Conservation (phyloP, 2,329 filamentous ascomycete species). For the Claviceps fusiformis region DNA sequence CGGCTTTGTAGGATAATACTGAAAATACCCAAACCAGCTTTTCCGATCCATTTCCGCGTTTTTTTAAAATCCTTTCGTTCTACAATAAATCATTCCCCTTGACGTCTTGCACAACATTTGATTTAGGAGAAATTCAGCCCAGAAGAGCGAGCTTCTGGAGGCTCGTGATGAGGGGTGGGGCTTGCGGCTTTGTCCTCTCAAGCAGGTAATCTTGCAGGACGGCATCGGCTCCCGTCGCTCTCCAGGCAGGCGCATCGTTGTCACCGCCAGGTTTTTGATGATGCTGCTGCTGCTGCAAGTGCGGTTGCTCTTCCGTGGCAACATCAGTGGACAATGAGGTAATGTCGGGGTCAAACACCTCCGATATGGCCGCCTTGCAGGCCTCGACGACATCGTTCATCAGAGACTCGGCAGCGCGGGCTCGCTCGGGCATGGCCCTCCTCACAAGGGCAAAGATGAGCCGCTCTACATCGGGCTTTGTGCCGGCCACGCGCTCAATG, state of each 20-base stretch:
- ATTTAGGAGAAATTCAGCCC: conserved; percentile 17
- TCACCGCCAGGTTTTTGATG: conserved; percentile 9
- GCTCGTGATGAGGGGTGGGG: conserved; percentile 33
- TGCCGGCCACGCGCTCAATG: conserved; percentile 65
- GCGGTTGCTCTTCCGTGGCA: background rate
- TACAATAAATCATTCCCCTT: too few relatives aligned
- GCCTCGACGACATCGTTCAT: conserved; percentile 61
- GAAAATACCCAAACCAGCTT: too few relatives aligned
- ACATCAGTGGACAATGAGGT: conserved; percentile 7
- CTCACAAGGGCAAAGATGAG: conserved; percentile 67
- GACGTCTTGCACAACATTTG: too few relatives aligned
- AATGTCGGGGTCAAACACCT: conserved; percentile 43
- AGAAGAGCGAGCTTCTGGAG: conserved; percentile 38
- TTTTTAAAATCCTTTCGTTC: too few relatives aligned
- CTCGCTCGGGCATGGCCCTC: conserved; percentile 77
- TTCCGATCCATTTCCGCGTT: too few relatives aligned
- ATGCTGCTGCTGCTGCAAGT: conserved; percentile 1
- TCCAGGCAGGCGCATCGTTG: conserved; percentile 12
- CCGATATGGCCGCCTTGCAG: conserved; percentile 51
- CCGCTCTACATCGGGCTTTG: conserved; percentile 56
- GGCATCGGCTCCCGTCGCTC: conserved; percentile 34
- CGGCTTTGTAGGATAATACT: too few relatives aligned
- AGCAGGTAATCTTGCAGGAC: conserved; percentile 38
- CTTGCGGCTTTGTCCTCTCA: conserved; percentile 29
- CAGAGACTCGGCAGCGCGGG: conserved; percentile 59